phyloP scores from a whole-genome alignment of 768 basidiomycete genomes.

The Russula lepida region DNA sequence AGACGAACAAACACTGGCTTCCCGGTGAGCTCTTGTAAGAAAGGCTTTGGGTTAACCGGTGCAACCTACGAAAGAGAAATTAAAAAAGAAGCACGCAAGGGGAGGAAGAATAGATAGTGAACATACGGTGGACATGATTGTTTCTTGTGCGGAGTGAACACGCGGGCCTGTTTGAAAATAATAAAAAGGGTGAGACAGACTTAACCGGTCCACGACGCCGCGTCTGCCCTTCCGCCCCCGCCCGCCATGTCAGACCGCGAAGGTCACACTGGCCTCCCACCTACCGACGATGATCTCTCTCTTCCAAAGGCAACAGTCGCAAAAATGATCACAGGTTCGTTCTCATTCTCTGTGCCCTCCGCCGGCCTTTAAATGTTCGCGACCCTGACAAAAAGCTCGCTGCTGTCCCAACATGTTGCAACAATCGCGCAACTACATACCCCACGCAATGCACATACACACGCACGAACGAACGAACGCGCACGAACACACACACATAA shows the following conservation, averaged over 20 bases:
- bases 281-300: slow-evolving; percentile 86
- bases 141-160: slow-evolving; percentile 15
- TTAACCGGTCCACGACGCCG: neutral
- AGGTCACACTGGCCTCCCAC: slow-evolving; percentile 54
- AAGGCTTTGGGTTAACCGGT: slow-evolving; percentile 98
- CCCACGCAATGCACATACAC: neutral
- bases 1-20: slow-evolving; percentile 91
- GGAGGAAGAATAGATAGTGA: neutral
- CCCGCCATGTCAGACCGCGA: slow-evolving; percentile 82
- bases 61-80: slow-evolving; percentile 44
- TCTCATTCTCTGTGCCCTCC: slow-evolving; percentile 5
- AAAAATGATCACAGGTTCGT: slow-evolving; percentile 88
- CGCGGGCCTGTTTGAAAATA: slow-evolving; percentile 36
- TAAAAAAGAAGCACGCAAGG: neutral
- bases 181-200: neutral
- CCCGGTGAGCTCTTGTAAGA: slow-evolving; percentile 96
- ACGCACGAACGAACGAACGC: neutral
- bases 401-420: neutral
- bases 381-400: slow-evolving; percentile 8
- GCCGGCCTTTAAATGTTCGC: slow-evolving; percentile 1
- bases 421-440: neutral
- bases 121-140: slow-evolving; percentile 62
- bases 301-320: slow-evolving; percentile 95
- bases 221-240: neutral
- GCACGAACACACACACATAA: too few species aligned